Percentiles rank a stretch among this genome's conserved stretches.
Evolutionary conservation across 2,329 filamentous ascomycete genomes (phyloP).

Genomic region (Mycosphaerelloides madeirae): DNA sequence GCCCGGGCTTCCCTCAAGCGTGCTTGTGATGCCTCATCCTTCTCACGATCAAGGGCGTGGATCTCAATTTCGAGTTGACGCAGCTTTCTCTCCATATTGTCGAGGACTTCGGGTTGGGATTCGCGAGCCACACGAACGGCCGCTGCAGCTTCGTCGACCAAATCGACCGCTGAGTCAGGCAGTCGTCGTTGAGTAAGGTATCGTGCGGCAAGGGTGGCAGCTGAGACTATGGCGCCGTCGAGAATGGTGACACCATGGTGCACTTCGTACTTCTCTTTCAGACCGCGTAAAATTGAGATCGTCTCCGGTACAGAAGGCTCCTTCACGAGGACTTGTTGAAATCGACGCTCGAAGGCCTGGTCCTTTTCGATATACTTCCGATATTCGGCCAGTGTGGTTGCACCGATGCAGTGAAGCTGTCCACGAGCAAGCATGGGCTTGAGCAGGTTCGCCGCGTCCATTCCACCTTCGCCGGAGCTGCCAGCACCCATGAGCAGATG

Average conservation of each 20-base stretch:
- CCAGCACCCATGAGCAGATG: conserved; percentile 98
- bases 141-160: conserved; percentile 93
- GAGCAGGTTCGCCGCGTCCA: conserved; percentile 96
- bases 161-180: conserved; percentile 92
- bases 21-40: conserved; percentile 84
- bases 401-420: conserved; percentile 95
- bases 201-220: conserved; percentile 85
- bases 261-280: conserved; percentile 97
- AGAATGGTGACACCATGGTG: conserved; percentile 97
- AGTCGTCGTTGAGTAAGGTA: conserved; percentile 88
- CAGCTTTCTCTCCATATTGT: conserved; percentile 84
- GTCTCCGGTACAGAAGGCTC: conserved; percentile 86
- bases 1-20: conserved; percentile 78
- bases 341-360: conserved; percentile 93
- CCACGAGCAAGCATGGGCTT: conserved; percentile 98
- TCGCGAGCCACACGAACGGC: conserved; percentile 94
- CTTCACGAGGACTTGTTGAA: conserved; percentile 97
- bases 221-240: conserved; percentile 85
- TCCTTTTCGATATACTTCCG: conserved; percentile 99
- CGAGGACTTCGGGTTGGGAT: conserved; percentile 92
- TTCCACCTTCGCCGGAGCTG: conserved; percentile 88
- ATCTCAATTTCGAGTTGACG: conserved; percentile 97
- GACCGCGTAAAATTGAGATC: conserved; percentile 92
- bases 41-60: conserved; percentile 86
- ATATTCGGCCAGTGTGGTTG: conserved; percentile 91